Base-by-base conservation (phyloP, 208 protist genomes). In the Trypanosoma lewisi region DNA sequence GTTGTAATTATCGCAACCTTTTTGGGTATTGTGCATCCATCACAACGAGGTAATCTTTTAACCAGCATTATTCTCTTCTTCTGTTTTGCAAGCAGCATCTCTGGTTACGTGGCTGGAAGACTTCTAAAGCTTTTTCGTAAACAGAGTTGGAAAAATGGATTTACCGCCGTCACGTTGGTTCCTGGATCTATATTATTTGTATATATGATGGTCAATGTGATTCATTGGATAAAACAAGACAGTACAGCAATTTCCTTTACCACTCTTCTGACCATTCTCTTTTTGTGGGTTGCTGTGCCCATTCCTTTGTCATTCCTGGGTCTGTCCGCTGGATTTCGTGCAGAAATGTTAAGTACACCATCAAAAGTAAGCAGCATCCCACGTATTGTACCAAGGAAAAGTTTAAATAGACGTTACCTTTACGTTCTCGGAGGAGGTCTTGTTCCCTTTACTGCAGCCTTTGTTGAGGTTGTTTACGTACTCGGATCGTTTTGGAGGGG, bases 391-490 rank as follows among this genome's bases (percentile, higher is more conserved):
- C 94, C 95, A 19, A 58, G 70, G 16, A 78, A 96, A 69, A 59
- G 57, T 30, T 17, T 54, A 8, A 50, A 37, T 6, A 45, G 64
- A 28, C 93, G 85, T 80, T 78, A 73, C 25, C 12, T 69, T 30
- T 39, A 78, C 25, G 16, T 64, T 17, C 7, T 63, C 16, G 42
- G 23, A 57, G 59, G 25, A 19, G 87, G 86, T 75, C 58, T 99
- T 12, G 78, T 99, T 7, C 97, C 98, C 16, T 99, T 99, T 70
- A 87, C 88, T 44, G 98, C 97, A 7, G 91, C 95, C 23, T 99
- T 99, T 67, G 96, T 99, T 42, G 98, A 99, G 89, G 65, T 99
- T 28, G 93, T 93, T 58, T 99, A 98, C 70, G 93, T 99, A 61
- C 60, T 99, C 34, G 91, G 80, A 6, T 86, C 89, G 16, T 72